A percentile compares a stretch with the other conserved stretches of the same genome.
These are phyloP conservation scores for Periconia sp. DNA, from an alignment of 2,329 filamentous ascomycete species.

Conservation along the genomic window DNA sequence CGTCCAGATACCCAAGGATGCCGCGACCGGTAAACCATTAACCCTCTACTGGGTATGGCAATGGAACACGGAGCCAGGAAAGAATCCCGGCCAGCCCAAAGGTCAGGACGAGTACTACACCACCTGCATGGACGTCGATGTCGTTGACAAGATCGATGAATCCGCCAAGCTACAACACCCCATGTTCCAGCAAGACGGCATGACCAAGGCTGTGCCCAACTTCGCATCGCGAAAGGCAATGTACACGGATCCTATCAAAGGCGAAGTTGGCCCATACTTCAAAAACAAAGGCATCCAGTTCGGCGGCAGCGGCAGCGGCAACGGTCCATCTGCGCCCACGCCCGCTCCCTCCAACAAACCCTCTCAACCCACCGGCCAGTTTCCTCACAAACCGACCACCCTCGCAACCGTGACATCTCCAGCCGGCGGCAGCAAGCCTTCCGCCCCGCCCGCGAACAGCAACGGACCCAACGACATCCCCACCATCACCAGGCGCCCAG, in stretches of 20 bases:
- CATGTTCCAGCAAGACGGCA: constrained; percentile 47
- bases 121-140: constrained; percentile 58
- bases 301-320: not conserved
- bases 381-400: not conserved
- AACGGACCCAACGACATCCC: not conserved
- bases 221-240: constrained; percentile 46
- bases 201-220: constrained; percentile 41
- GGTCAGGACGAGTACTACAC: constrained; percentile 62
- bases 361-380: not conserved
- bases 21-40: constrained; percentile 65
- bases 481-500: constrained; percentile 1
- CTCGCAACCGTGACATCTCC: not conserved
- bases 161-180: constrained; percentile 18
- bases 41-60: constrained; percentile 98
- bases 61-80: constrained; percentile 58
- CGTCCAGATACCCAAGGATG: constrained; percentile 70
- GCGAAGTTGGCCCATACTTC: constrained; percentile 31
- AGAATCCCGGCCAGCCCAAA: constrained; percentile 44
- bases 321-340: constrained; percentile 5
- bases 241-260: constrained; percentile 29
- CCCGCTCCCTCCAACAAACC: not conserved
- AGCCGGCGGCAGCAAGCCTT: not conserved
- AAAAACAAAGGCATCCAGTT: constrained; percentile 2
- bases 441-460: not conserved
- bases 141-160: constrained; percentile 35